A percentile compares a stretch with the other conserved stretches of the same genome.
Evolutionary conservation across 495 filamentous ascomycete genomes (phyloP).

Genomic region (Lichenothelia convexa): DNA sequence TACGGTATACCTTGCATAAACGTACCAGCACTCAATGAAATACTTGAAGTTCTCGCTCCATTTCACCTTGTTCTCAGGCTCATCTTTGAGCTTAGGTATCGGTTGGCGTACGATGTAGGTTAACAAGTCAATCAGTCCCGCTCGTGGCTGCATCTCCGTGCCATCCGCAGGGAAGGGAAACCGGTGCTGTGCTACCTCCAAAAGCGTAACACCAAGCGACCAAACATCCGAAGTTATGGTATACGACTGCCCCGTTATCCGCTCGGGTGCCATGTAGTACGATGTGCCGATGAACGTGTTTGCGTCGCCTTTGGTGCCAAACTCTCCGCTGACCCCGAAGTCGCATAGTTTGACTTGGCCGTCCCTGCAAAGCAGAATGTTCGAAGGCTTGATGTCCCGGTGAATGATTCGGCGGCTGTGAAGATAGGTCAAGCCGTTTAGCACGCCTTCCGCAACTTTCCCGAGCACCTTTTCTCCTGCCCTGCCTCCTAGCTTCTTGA

Average conservation of each 20-base stretch:
- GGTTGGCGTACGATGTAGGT: conserved; percentile 95
- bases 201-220: conserved; percentile 86
- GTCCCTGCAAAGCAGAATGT: conserved; percentile 82
- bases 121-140: conserved; percentile 80
- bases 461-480: conserved; percentile 97
- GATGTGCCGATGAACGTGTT: conserved; percentile 98
- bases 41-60: conserved; percentile 98
- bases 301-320: conserved; percentile 93
- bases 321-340: conserved; percentile 93
- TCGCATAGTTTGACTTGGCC: conserved; percentile 96
- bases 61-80: conserved; percentile 57
- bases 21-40: conserved; percentile 95
- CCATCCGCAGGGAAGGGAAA: conserved; percentile 97
- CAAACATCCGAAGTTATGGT: conserved; percentile 98
- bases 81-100: conserved; percentile 90
- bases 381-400: conserved; percentile 95
- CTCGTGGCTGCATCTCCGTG: conserved; percentile 73
- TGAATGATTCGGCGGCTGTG: conserved; percentile 95
- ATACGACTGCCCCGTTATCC: conserved; percentile 91
- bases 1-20: not conserved
- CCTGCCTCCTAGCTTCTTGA: conserved; percentile 82
- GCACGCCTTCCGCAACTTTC: conserved; percentile 88
- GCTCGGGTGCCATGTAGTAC: conserved; percentile 98
- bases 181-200: conserved; percentile 93
- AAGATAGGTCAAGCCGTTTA: conserved; percentile 91